These are phyloP conservation scores for Carnegiea gigantea DNA, from an alignment of 179 eudicot genomes.

Conservation along the genomic window DNA sequence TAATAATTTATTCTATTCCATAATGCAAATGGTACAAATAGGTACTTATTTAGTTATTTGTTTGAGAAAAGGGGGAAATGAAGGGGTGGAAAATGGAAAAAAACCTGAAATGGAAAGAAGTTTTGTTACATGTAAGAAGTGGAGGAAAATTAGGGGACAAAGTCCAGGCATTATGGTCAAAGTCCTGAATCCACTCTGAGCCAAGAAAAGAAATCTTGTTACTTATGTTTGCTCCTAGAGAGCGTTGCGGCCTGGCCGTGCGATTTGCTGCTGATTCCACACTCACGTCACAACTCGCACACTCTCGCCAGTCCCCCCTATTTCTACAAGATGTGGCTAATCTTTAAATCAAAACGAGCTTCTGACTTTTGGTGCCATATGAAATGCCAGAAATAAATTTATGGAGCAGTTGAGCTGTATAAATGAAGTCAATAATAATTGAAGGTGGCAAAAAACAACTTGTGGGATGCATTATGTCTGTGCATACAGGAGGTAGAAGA, in stretches of 20 bases:
- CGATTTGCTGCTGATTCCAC: conserved; percentile 18
- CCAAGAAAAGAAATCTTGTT: conserved; percentile 35
- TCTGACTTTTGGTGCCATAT: not conserved
- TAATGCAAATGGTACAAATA: not conserved
- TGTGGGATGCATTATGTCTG: not conserved
- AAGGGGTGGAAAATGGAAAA: not conserved
- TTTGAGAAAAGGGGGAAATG: not conserved
- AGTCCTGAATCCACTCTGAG: conserved; percentile 39
- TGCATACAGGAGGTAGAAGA: not conserved
- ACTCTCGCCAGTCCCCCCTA: conserved; percentile 8
- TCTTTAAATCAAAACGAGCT: conserved; percentile 6
- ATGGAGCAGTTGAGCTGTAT: not conserved
- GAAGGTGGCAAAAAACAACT: not conserved
- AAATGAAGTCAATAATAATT: not conserved
- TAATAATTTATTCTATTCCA: too few relatives aligned
- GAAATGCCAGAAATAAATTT: conserved; percentile 1
- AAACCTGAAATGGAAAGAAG: not conserved
- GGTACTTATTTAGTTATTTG: not conserved
- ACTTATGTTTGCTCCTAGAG: conserved; percentile 20
- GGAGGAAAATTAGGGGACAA: conserved; percentile 18
- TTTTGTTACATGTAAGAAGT: not conserved
- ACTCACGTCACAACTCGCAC: conserved; percentile 3
- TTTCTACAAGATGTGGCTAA: conserved; percentile 34
- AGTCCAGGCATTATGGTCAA: conserved; percentile 24
- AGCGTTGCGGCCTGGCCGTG: conserved; percentile 21